Evolutionary conservation across 192 early-diverging fungal species (phyloP), one percentile per base, ranked within the genome.

Genomic region (Piromyces sp.): DNA sequence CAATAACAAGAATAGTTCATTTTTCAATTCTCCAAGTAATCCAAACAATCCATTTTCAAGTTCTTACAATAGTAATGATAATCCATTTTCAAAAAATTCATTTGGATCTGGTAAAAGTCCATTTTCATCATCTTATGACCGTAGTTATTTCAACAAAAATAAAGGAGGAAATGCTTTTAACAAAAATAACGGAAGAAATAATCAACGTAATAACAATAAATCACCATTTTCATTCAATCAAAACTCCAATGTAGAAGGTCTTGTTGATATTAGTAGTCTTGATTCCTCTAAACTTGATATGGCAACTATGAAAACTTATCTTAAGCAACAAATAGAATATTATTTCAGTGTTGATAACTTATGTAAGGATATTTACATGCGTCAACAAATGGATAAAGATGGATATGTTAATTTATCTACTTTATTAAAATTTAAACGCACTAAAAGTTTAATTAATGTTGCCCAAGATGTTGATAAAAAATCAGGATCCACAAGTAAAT

Each of bases 281-380:
- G 51, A 68, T 11, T 17, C 51, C 11, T 68, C 51, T 22, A 68
- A 68, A 68, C 26, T 85, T 80, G 88, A 87, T 81, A 82, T 83
- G 51, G 84, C 82, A 33, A 85, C 87, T 5, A 38, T 90, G 37
- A 84, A 83, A 82, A 40, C 79, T 80, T 89, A 86, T 82, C 85
- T 90, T 15, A 83, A 82, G 80, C 83, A 85, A n/a, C 89, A 90
- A 84, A 84, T 90, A 80, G 94, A 99, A 86, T 99, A 95, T 87
- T 99, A 99, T 88, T 98, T 98, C 83, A 96, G 94, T 79, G 91
- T 97, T 38, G 97, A 98, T 37, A 99, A 99, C 84, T 88, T 99
- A 80, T 96, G 95, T 92, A 94, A 94, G 80, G 97, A 99, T 85
- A 89, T 97, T 28, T 99, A 90, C 86, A 95, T 99, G 88, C 93